Evolutionary conservation across 2,329 filamentous ascomycete species (phyloP), one percentile per base, ranked within the genome.

Genomic region (Cladosporium sp.): DNA sequence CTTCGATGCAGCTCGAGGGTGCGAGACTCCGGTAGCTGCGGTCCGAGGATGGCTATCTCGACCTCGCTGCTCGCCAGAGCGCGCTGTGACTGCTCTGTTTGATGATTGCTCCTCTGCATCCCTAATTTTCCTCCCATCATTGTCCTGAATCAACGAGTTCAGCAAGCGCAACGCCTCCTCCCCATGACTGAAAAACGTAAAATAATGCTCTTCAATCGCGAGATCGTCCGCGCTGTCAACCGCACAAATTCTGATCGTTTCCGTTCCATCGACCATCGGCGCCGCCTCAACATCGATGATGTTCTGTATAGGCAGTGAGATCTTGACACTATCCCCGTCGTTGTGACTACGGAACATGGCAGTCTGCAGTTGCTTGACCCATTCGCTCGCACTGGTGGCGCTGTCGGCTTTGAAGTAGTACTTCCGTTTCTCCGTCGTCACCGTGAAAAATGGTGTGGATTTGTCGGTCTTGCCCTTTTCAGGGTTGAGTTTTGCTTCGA

Each of bases 161-260:
- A 99, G 75, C 2, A 93, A 80, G 43, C 85, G 82, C 56, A 95
- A 82, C 12, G 89, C 92, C 61, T 96, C 88, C 61, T 87, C 84
- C 6, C 90, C 90, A 56, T 85, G 85, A 58, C 82, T 86, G 67
- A 96, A 96, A 70, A 97, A 97, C 0, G 91, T 93, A 68, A 99
- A 97, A 67, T 95, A 97, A 67, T 97, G 96, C 83, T 99, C 93
- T 62, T 99, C 93, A 56, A 97, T 88, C 2, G 91, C 91, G 70
- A 88, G 97, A 0, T 89, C 95, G 68, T 96, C 92, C 57, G 93
- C 89, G 57, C 90, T 95, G 64, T 96, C 91, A 51, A 97, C 84
- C 38, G 96, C 89, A 32, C 89, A 83, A 55, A 99, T 84, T 70
- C 95, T 96, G 73, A 95, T 86, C 0, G 93, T 97, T 56, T 96